A percentile compares a stretch with the other conserved stretches of the same genome.
Evolutionary conservation across 2,329 filamentous ascomycete species (phyloP).

Genomic region (Penicillium sp.): DNA sequence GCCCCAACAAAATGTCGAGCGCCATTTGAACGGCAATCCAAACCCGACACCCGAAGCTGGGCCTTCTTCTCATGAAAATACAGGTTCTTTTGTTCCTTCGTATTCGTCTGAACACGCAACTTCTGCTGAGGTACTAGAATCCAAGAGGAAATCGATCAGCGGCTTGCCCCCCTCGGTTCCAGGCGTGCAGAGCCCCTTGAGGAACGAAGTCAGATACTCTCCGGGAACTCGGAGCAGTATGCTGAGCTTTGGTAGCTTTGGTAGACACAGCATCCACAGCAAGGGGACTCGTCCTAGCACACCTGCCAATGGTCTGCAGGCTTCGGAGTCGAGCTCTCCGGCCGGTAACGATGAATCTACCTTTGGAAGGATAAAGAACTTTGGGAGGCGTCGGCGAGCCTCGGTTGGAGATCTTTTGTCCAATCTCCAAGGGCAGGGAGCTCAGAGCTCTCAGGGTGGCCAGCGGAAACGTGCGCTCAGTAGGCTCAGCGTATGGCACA

Average conservation of each 20-base stretch:
- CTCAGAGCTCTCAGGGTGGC: constrained; percentile 6
- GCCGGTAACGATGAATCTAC: constrained; percentile 21
- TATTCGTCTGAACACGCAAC: constrained; percentile 2
- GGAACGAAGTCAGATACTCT: constrained; percentile 27
- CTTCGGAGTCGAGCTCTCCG: constrained; percentile 6
- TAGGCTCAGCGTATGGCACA: constrained; percentile 21
- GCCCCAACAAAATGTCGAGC: not conserved
- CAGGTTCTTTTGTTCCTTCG: constrained; percentile 1
- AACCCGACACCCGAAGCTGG: not conserved
- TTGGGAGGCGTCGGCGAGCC: constrained; percentile 28
- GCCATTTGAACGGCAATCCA: constrained; percentile 8
- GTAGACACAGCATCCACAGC: constrained; percentile 18
- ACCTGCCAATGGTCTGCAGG: constrained; percentile 18
- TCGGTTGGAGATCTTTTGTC: constrained; percentile 27
- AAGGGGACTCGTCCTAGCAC: constrained; percentile 21
- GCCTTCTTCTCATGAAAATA: constrained; percentile 1
- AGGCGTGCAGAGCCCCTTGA: constrained; percentile 22
- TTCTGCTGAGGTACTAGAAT: constrained; percentile 20
- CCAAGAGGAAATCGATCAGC: constrained; percentile 23
- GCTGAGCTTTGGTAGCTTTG: constrained; percentile 26
- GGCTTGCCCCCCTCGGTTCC: constrained; percentile 19
- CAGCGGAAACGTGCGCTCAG: constrained; percentile 20
- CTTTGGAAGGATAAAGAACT: constrained; percentile 30
- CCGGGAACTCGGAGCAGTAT: constrained; percentile 26
- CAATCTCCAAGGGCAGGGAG: constrained; percentile 17